Conservation (phyloP, 192 early-diverging fungal genomes). For the Coemansia sp. region DNA sequence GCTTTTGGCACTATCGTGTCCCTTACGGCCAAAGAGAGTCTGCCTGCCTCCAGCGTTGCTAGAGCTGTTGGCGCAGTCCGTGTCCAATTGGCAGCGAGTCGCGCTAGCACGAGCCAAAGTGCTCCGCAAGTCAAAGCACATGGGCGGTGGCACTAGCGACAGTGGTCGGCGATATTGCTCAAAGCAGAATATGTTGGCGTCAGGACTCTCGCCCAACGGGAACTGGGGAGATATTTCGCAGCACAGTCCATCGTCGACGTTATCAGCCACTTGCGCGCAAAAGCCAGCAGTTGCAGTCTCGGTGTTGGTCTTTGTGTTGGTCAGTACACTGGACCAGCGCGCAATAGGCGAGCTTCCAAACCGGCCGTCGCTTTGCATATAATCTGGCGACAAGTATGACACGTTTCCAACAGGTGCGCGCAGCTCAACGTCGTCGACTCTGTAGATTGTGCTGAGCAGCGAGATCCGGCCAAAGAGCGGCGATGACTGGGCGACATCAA, state of each 20-base stretch:
- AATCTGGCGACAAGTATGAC: background rate
- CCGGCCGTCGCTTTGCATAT: background rate
- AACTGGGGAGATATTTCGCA: slow-evolving; percentile 45
- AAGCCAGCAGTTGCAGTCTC: slow-evolving; percentile 27
- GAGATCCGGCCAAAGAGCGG: slow-evolving; percentile 36
- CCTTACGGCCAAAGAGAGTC: background rate
- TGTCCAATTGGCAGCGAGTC: slow-evolving; percentile 24
- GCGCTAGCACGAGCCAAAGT: slow-evolving; percentile 20
- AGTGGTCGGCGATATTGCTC: slow-evolving; percentile 13
- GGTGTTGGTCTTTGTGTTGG: slow-evolving; percentile 18
- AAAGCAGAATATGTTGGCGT: slow-evolving; percentile 44
- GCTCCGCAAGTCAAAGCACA: slow-evolving; percentile 40
- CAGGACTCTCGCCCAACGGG: slow-evolving; percentile 52
- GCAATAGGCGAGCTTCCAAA: slow-evolving; percentile 23
- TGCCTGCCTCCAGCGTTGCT: background rate
- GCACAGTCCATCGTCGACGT: slow-evolving; percentile 49
- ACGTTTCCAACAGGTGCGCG: background rate
- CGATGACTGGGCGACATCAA: slow-evolving; percentile 23
- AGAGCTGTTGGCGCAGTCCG: slow-evolving; percentile 20
- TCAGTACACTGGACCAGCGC: slow-evolving; percentile 39
- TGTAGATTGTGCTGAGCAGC: slow-evolving; percentile 25
- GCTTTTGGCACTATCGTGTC: background rate
- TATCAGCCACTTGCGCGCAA: slow-evolving; percentile 21
- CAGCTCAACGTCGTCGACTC: slow-evolving; percentile 39
- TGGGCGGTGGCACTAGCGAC: slow-evolving; percentile 2